Evolutionary conservation across 139 green algal species (phyloP).

Genomic region (Monoraphidium neglectum): DNA sequence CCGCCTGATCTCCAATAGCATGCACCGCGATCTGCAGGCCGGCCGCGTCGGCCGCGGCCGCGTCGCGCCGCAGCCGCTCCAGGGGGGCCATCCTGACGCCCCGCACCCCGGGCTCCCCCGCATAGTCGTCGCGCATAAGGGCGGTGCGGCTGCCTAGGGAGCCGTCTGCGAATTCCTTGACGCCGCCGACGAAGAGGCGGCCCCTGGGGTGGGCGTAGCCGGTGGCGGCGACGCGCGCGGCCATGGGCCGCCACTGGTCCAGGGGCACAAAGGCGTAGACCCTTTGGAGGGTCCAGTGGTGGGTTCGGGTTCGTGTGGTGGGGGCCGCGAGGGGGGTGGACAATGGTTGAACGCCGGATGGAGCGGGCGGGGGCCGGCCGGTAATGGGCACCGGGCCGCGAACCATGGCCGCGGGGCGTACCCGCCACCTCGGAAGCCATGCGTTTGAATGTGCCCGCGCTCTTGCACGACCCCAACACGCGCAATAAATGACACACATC

Average conservation of each 20-base stretch:
- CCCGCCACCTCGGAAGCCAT: no score
- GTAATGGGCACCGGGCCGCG: no score
- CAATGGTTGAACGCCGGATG: no score
- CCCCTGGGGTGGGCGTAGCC: slow-evolving; percentile 18
- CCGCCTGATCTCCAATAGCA: slow-evolving; percentile 75
- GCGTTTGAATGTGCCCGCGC: no score
- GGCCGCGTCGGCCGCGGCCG: slow-evolving; percentile 9
- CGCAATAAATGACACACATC: no score
- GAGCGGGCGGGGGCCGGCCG: no score
- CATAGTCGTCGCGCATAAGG: slow-evolving; percentile 64
- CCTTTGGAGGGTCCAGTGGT: not conserved
- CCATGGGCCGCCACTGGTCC: not conserved
- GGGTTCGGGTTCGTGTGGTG: no score
- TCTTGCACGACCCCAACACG: no score
- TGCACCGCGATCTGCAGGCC: slow-evolving; percentile 67
- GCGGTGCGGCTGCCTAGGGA: slow-evolving; percentile 69
- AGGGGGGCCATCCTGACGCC: slow-evolving; percentile 26
- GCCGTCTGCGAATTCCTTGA: slow-evolving; percentile 82
- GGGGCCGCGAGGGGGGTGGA: no score
- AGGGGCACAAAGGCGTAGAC: slow-evolving; percentile 15
- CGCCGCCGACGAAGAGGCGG: slow-evolving; percentile 59
- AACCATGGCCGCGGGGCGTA: no score
- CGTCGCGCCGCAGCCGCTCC: slow-evolving; percentile 11
- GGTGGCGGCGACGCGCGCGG: not conserved
- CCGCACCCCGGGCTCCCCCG: slow-evolving; percentile 1